These are phyloP conservation scores for Alternaria incomplexa DNA, from an alignment of 2,329 filamentous ascomycete genomes.

Conservation along the genomic window DNA sequence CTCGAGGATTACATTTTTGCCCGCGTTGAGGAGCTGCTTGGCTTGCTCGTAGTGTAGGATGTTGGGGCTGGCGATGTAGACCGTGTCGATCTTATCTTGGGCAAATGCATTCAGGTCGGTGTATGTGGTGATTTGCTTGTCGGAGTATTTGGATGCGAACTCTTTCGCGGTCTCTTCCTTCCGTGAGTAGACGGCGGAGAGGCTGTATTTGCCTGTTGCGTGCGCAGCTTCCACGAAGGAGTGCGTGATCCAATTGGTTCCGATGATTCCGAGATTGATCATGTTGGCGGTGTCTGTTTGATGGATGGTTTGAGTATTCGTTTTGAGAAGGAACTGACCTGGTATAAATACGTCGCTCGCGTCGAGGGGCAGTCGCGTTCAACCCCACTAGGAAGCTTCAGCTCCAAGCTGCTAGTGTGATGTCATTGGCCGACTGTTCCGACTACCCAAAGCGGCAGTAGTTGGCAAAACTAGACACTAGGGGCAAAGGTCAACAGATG, in stretches of 20 bases:
- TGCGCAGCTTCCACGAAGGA: constrained; percentile 54
- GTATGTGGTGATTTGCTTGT: constrained; percentile 43
- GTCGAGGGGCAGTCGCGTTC: constrained; percentile 12
- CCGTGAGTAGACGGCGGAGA: constrained; percentile 56
- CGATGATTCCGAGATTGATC: constrained; percentile 56
- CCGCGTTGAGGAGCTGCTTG: constrained; percentile 50
- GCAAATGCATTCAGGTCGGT: constrained; percentile 50
- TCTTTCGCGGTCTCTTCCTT: constrained; percentile 50
- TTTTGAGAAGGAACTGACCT: not conserved
- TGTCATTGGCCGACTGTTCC: constrained; percentile 26
- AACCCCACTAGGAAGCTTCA: constrained; percentile 19
- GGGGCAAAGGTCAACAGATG: not conserved
- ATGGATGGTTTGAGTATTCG: not conserved
- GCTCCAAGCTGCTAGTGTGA: constrained; percentile 9
- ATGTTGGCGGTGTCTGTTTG: constrained; percentile 17
- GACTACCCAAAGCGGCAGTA: constrained; percentile 18
- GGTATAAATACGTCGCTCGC: not conserved
- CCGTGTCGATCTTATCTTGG: constrained; percentile 48
- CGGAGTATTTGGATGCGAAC: constrained; percentile 51
- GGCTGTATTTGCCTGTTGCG: constrained; percentile 52
- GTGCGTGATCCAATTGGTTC: constrained; percentile 59
- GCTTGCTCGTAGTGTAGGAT: constrained; percentile 56
- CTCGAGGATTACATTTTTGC: constrained; percentile 59
- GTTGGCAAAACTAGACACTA: not conserved
- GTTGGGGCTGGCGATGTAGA: constrained; percentile 60